Evolutionary conservation across 768 basidiomycete genomes (phyloP), one percentile per base, ranked within the genome.

Genomic region (Tephrocybe sp.): DNA sequence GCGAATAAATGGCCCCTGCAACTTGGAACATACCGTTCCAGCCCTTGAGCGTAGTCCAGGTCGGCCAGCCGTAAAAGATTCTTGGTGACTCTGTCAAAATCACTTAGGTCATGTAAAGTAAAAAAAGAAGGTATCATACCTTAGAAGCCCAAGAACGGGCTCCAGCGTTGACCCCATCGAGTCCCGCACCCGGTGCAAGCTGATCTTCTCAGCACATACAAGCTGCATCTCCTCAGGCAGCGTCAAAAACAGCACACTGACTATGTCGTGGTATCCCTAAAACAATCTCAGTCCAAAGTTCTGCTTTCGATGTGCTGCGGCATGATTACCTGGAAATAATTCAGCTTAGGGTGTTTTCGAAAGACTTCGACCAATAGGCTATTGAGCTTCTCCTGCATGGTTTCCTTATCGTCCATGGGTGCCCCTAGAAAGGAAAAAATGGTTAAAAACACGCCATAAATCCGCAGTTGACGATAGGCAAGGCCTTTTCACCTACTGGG

Each of bases 231-330:
- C 79, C 21, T 65, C 66, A 2, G 88, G 87, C 4, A 93, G 70
- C 0, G 89, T 91, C 26, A 93, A 74, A 58, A 84, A 85, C 3
- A 97, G 54, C 11, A 97, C 92, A 0, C 91, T 88, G 18, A 92
- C 76, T 37, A 98, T 92, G 62, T 97, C 94, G 62, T 97, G 94
- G 68, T 90, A 96, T 39, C 94, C 94, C 85, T 95, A 65, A 25
- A 34, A 41, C 18, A 9, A 42, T 9, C n/a, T 36, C 11, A 42
- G 40, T 28, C 6, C 21, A 9, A 10, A 36, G 15, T 23, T 24
- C 6, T 40, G 25, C 11, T 8, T 40, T 32, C 21, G 25, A 28
- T 30, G 28, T 21, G 42, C 49, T n/a, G 21, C 9, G n/a, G 26
- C 8, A 24, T 5, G 15, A 7, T 21, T 58, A 84, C 90, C 72